Conservation (phyloP, 768 basidiomycete genomes). For the Pleurotus tuoliensis region DNA sequence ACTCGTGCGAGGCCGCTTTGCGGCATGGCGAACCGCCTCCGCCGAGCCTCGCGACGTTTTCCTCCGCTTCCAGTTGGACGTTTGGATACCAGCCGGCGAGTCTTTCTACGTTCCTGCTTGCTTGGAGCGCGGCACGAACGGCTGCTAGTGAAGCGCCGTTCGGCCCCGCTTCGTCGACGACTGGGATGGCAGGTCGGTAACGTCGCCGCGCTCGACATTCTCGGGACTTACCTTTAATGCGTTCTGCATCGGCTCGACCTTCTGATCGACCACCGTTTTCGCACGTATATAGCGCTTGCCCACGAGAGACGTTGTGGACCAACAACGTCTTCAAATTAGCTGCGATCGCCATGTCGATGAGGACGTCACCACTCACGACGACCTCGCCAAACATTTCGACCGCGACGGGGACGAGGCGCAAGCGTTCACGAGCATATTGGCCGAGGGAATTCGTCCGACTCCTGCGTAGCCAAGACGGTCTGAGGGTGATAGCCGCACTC, state of each 20-base stretch:
- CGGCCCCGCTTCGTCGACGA: too few relatives aligned
- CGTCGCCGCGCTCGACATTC: background rate
- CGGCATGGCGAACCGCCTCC: too few relatives aligned
- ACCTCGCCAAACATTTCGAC: background rate
- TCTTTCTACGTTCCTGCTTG: too few relatives aligned
- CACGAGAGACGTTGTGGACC: background rate
- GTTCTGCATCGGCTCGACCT: background rate
- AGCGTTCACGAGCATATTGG: background rate
- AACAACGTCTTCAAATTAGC: background rate
- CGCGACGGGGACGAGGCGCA: background rate
- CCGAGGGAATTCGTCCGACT: background rate
- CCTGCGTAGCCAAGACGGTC: background rate
- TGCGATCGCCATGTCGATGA: background rate
- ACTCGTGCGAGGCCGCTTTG: too few relatives aligned
- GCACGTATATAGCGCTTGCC: background rate
- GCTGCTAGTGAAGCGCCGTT: too few relatives aligned
- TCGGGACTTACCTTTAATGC: background rate
- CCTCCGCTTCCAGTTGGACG: too few relatives aligned
- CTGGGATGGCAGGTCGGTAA: too few relatives aligned
- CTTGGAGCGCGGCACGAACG: too few relatives aligned
- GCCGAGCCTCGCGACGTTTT: too few relatives aligned
- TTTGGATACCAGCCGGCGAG: too few relatives aligned
- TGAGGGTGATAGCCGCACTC: background rate
- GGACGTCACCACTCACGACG: background rate
- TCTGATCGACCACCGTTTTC: background rate